Base-by-base conservation (phyloP, 495 filamentous ascomycete species). In the Penicillium coprophilum region DNA sequence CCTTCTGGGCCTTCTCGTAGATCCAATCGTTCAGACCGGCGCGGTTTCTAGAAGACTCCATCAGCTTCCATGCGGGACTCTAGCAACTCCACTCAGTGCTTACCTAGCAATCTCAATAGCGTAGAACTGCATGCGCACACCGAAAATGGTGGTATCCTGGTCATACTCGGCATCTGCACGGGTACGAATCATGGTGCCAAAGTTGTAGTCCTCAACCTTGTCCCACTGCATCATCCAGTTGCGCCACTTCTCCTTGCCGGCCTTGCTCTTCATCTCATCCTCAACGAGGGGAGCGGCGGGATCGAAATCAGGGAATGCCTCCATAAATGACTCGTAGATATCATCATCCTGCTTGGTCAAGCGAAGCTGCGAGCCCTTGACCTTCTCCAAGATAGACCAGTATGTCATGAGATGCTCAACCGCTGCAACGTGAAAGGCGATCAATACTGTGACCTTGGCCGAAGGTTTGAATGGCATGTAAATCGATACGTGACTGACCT, bases 401-500 rank as follows among this genome's bases (percentile, higher is more conserved):
- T 97, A 99, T 45, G 92, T 97, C 69, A 87, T 83, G 76, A 97
- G 87, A 70, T 97, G 94, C 72, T 96, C 89, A 12, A 99, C 95
- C 45, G 85, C 91, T 93, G 61, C 12, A 27, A 49, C 30, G 17
- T 13, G 44, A 45, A 11, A 30, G 24, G 36, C 27, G 34, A 61
- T 71, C 32, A 72, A 62, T 52, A 49, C 50, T 4, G 17, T 31
- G 28, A 31, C 1, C 9, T 47, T 31, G 8, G 1, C 3, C 0
- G 7, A 31, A 47, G 45, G 1, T 12, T 19, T 47, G 20, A 24
- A 9, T 21, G 17, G 9, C 3, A 50, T 50, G 24, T n/a, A 19
- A 50, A 15, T 17, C n/a, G 23, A 41, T 8, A 20, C 46, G 43
- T 31, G 31, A 67, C 78, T 21, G 65, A 90, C 90, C 89, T 81